These are phyloP conservation scores for Zymoseptoria brevis DNA, from an alignment of 2,329 filamentous ascomycete species.

Conservation along the genomic window DNA sequence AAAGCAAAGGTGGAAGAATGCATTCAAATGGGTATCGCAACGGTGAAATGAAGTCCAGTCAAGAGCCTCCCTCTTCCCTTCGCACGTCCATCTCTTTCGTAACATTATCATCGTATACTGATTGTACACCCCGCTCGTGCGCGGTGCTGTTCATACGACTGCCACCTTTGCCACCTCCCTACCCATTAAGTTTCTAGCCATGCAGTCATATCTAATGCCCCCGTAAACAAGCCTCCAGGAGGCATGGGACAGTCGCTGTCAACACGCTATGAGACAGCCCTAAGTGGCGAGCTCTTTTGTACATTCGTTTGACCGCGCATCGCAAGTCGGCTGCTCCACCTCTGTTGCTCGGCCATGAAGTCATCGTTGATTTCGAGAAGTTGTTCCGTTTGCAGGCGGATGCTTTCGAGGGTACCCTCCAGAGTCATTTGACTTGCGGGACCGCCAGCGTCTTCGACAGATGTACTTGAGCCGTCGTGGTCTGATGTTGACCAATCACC, in stretches of 20 bases:
- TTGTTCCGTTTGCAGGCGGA: slow-evolving; percentile 28
- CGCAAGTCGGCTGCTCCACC: slow-evolving; percentile 18
- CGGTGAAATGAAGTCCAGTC: background rate
- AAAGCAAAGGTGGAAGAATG: background rate
- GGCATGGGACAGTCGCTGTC: background rate
- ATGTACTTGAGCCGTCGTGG: background rate
- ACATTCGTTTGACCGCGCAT: background rate
- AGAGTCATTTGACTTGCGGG: slow-evolving; percentile 17
- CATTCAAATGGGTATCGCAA: background rate
- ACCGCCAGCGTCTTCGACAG: background rate
- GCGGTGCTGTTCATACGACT: background rate
- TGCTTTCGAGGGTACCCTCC: slow-evolving; percentile 28
- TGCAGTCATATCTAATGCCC: background rate
- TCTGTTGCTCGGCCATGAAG: slow-evolving; percentile 24
- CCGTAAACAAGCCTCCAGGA: background rate
- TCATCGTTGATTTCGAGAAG: slow-evolving; percentile 30
- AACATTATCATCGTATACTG: background rate
- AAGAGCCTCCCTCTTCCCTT: background rate
- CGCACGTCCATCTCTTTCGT: background rate
- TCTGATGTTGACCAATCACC: background rate
- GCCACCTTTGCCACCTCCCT: background rate
- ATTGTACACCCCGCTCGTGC: background rate
- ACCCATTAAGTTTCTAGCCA: background rate
- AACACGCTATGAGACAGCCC: slow-evolving; percentile 12
- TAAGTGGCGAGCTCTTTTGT: slow-evolving; percentile 6